Percentiles rank a stretch among this genome's conserved stretches.
Conservation (phyloP, 306 rosid genomes). For the Herpetospermum pedunculosum region DNA sequence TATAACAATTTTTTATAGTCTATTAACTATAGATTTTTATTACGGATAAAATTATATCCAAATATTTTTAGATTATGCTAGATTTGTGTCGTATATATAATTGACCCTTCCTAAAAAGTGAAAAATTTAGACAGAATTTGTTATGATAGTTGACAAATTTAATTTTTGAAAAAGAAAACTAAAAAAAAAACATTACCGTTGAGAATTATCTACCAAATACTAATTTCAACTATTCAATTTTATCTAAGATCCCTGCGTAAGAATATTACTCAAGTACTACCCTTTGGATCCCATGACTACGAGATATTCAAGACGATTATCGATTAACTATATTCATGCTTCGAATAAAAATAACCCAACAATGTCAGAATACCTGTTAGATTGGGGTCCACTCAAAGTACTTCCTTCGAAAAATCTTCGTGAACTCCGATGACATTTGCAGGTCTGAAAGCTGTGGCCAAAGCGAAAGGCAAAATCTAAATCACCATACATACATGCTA, state of each 20-base stretch:
- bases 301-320: neutral
- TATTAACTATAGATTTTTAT: no score
- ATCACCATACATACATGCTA: neutral
- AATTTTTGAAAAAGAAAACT: neutral
- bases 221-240: neutral
- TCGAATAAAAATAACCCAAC: neutral
- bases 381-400: neutral
- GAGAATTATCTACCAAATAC: neutral
- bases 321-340: neutral
- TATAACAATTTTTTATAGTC: no score
- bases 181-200: neutral
- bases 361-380: neutral
- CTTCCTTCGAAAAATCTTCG: neutral
- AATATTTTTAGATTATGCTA: no score
- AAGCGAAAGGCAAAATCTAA: neutral
- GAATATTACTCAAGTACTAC: neutral
- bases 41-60: no score
- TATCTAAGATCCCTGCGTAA: neutral
- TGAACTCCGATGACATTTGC: neutral
- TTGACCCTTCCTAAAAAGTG: no score
- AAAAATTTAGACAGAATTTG: neutral
- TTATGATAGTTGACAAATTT: neutral
- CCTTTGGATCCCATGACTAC: neutral
- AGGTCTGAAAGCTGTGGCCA: neutral
- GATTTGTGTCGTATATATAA: no score